These are phyloP conservation scores for Amanita exitialis DNA, from an alignment of 768 basidiomycete species.

Conservation along the genomic window DNA sequence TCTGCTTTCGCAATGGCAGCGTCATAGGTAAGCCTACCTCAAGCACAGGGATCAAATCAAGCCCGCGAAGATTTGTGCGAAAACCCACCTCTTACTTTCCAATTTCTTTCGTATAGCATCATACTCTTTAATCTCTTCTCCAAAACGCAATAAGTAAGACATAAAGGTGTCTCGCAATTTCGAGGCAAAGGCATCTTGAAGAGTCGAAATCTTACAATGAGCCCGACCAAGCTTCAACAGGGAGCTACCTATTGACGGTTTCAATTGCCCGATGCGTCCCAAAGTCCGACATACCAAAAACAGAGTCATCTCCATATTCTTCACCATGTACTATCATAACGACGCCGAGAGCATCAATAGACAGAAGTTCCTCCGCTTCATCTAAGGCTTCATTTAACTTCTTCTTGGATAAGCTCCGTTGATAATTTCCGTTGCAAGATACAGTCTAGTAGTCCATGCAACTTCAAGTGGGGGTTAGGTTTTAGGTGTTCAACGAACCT, in stretches of 20 bases:
- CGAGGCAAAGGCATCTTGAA: conserved; percentile 75
- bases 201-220: conserved; percentile 74
- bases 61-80: neutral
- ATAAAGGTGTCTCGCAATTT: conserved; percentile 70
- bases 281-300: conserved; percentile 38
- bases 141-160: conserved; percentile 49
- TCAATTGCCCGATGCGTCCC: neutral
- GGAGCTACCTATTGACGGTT: conserved; percentile 42
- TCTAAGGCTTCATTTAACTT: conserved; percentile 55
- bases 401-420: conserved; percentile 65
- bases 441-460: conserved; percentile 38
- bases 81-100: conserved; percentile 65
- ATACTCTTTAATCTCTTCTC: conserved; percentile 77
- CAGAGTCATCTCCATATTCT: conserved; percentile 68
- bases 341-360: conserved; percentile 71
- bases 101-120: conserved; percentile 76
- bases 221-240: conserved; percentile 72
- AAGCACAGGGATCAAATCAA: neutral
- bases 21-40: too few relatives aligned
- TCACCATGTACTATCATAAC: conserved; percentile 85
- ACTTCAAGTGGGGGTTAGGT: neutral
- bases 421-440: conserved; percentile 66
- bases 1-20: conserved; percentile 63
- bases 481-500: conserved; percentile 37
- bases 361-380: conserved; percentile 60